Conservation (phyloP, 768 basidiomycete species). For the Ramaria sp. region DNA sequence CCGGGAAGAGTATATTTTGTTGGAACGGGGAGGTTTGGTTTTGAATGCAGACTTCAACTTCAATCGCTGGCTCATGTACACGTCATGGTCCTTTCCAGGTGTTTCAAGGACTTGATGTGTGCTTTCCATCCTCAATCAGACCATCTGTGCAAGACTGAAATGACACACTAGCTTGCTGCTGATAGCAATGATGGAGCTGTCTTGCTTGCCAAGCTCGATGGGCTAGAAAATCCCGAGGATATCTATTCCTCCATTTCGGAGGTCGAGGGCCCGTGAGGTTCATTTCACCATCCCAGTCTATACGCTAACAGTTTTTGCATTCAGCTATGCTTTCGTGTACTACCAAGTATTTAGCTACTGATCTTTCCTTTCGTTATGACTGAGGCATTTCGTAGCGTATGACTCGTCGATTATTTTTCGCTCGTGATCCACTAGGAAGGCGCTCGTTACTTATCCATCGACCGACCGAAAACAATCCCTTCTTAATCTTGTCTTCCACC, state of each 20-base stretch:
- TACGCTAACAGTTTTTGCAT: not conserved
- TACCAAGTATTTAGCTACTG: constrained; percentile 36
- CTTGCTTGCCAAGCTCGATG: constrained; percentile 27
- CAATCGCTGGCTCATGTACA: not conserved
- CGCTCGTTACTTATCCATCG: constrained; percentile 71
- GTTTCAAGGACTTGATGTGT: constrained; percentile 71
- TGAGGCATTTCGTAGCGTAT: not conserved
- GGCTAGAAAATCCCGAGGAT: constrained; percentile 21
- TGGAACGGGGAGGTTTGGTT: constrained; percentile 75
- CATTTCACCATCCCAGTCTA: not conserved
- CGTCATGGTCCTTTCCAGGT: constrained; percentile 28
- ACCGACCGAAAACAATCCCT: constrained; percentile 36
- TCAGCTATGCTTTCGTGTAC: constrained; percentile 71
- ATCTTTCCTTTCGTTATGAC: not conserved
- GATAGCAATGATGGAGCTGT: constrained; percentile 67
- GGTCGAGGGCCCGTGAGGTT: constrained; percentile 75
- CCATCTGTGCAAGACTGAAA: not conserved
- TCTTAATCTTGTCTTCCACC: constrained; percentile 56
- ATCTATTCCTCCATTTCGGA: constrained; percentile 41
- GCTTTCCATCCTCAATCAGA: constrained; percentile 10
- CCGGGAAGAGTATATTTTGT: constrained; percentile 51
- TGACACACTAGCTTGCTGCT: constrained; percentile 33
- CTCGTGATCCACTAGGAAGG: constrained; percentile 75
- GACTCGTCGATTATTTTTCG: constrained; percentile 49
- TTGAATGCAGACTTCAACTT: not conserved